A percentile compares a stretch with the other conserved stretches of the same genome.
Conservation (phyloP, 2,329 filamentous ascomycete species). For the Dothistroma septosporum region DNA sequence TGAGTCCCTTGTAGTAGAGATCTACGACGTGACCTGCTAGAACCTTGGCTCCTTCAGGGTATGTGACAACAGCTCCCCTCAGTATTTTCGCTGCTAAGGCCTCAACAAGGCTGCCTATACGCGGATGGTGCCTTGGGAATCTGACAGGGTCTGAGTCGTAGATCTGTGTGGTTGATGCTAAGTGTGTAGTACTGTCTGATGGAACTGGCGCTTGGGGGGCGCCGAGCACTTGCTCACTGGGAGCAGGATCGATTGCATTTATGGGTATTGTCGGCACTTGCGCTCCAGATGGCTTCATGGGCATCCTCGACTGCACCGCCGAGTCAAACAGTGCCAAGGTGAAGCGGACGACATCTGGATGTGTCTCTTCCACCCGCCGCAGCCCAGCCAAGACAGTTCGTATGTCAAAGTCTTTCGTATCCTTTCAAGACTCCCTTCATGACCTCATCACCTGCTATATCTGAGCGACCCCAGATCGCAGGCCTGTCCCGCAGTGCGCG, state of each 20-base stretch:
- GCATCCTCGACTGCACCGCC: not conserved
- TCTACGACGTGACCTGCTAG: slow-evolving; percentile 1
- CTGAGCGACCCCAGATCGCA: slow-evolving; percentile 4
- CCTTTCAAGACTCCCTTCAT: slow-evolving; percentile 2
- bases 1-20: not conserved
- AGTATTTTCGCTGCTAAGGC: not conserved
- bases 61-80: not conserved
- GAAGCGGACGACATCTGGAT: not conserved
- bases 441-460: slow-evolving; percentile 7
- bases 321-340: not conserved
- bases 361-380: not conserved
- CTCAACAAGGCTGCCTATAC: not conserved
- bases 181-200: not conserved
- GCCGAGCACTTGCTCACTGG: not conserved
- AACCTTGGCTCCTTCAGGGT: not conserved
- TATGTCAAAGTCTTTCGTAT: not conserved
- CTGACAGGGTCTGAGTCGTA: not conserved
- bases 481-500: not conserved
- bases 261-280: not conserved
- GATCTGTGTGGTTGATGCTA: not conserved
- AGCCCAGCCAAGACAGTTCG: not conserved
- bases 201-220: not conserved
- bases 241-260: not conserved
- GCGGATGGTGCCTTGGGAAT: not conserved
- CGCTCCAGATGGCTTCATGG: not conserved